Conservation (phyloP, 306 rosid species). For the Abrus precatorius region DNA sequence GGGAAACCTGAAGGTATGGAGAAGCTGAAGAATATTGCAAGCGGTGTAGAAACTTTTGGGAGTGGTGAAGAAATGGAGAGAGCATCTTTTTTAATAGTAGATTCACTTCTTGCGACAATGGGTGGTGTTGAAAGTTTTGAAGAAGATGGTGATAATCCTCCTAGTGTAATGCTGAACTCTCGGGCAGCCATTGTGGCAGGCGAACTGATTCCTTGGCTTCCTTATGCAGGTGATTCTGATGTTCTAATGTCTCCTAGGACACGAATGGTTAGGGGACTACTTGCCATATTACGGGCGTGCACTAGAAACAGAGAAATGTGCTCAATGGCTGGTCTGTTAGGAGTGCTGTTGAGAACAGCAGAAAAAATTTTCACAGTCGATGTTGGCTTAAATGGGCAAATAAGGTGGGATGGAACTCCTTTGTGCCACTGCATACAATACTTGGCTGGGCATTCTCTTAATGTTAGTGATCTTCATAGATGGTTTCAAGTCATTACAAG, state of each 20-base stretch:
- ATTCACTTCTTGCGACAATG: slow-evolving; percentile 97
- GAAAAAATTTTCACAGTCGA: slow-evolving; percentile 76
- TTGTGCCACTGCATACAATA: slow-evolving; percentile 93
- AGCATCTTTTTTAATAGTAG: slow-evolving; percentile 80
- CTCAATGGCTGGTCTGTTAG: slow-evolving; percentile 91
- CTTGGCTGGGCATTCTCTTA: slow-evolving; percentile 93
- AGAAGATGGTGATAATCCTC: slow-evolving; percentile 95
- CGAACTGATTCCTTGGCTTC: slow-evolving; percentile 96
- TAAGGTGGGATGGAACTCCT: slow-evolving; percentile 94
- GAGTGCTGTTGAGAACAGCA: slow-evolving; percentile 85
- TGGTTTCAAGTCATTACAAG: slow-evolving; percentile 89
- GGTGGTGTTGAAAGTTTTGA: slow-evolving; percentile 99
- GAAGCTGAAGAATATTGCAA: slow-evolving; percentile 87
- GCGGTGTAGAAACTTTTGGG: slow-evolving; percentile 80
- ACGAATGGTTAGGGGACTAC: slow-evolving; percentile 93
- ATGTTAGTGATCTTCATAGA: slow-evolving; percentile 76
- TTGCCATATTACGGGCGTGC: slow-evolving; percentile 94
- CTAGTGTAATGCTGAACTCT: slow-evolving; percentile 97
- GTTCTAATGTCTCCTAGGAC: slow-evolving; percentile 90
- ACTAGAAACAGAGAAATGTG: slow-evolving; percentile 99
- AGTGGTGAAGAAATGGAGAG: slow-evolving; percentile 77
- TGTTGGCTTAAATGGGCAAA: slow-evolving; percentile 69
- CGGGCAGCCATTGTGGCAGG: slow-evolving; percentile 96
- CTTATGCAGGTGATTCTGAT: slow-evolving; percentile 80
- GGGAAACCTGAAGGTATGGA: slow-evolving; percentile 95